Percentiles rank a stretch among this genome's conserved stretches.
Evolutionary conservation across 75 land plant genomes (phyloP).

Genomic region (Gnetum montanum): DNA sequence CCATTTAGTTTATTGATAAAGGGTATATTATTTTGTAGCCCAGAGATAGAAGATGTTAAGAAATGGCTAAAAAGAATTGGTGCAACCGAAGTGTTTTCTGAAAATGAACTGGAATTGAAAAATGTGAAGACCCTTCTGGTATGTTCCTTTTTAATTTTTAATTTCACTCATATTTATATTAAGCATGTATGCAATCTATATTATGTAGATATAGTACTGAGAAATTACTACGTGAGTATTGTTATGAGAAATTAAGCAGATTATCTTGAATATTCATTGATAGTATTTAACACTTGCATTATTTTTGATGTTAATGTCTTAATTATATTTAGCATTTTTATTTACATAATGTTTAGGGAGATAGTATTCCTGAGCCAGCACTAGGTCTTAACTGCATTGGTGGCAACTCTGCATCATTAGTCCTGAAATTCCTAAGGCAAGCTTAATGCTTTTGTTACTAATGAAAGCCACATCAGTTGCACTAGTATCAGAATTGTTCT

Average conservation of each 20-base stretch:
- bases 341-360: conserved; percentile 18
- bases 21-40: conserved; percentile 20
- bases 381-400: conserved; percentile 96
- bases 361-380: conserved; percentile 47
- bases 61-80: conserved; percentile 63
- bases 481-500: background rate
- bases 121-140: conserved; percentile 59
- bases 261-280: no score
- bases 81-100: conserved; percentile 69
- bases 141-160: conserved; percentile 1
- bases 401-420: conserved; percentile 80
- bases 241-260: no score
- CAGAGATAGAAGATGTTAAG: conserved; percentile 61
- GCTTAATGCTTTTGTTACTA: background rate
- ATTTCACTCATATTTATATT: background rate
- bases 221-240: background rate
- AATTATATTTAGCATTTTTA: background rate
- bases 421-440: conserved; percentile 84
- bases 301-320: background rate
- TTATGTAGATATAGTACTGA: background rate
- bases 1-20: no score
- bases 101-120: conserved; percentile 60
- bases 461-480: no score
- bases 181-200: background rate
- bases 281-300: background rate